These are phyloP conservation scores for Ganoderma lucidum DNA, from an alignment of 1,284 basidiomycete genomes.

Conservation along the genomic window DNA sequence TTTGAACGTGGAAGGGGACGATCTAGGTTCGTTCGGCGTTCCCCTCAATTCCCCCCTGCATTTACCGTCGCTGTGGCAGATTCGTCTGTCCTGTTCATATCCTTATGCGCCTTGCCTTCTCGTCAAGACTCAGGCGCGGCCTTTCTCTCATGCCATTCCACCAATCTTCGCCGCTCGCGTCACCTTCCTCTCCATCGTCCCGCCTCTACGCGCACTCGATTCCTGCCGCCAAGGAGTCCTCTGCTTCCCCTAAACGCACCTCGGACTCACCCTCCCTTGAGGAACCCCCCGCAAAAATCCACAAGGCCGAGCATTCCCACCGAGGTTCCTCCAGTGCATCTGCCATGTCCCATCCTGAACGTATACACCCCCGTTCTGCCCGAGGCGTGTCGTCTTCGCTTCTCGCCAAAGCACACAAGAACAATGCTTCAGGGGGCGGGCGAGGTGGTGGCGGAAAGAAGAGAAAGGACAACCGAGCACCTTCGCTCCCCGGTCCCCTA, in stretches of 20 bases:
- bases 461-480: slow-evolving; percentile 23
- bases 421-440: slow-evolving; percentile 26
- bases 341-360: slow-evolving; percentile 27
- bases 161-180: slow-evolving; percentile 35
- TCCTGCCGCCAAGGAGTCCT: slow-evolving; percentile 25
- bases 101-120: slow-evolving; percentile 59
- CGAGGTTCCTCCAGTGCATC: slow-evolving; percentile 17
- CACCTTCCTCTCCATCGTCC: slow-evolving; percentile 38
- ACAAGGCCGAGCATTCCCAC: slow-evolving; percentile 29
- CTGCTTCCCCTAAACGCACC: slow-evolving; percentile 29
- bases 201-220: slow-evolving; percentile 34
- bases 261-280: slow-evolving; percentile 26
- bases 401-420: slow-evolving; percentile 31
- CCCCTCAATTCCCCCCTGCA: slow-evolving; percentile 6
- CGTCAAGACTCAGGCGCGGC: slow-evolving; percentile 56
- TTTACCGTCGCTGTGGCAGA: slow-evolving; percentile 19
- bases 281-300: slow-evolving; percentile 36
- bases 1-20: slow-evolving; percentile 10
- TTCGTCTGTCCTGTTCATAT: slow-evolving; percentile 26
- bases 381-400: slow-evolving; percentile 32
- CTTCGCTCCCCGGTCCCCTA: slow-evolving; percentile 37
- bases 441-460: slow-evolving; percentile 27
- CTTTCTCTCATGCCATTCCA: slow-evolving; percentile 62
- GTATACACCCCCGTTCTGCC: slow-evolving; percentile 25
- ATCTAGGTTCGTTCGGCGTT: slow-evolving; percentile 14